Conservation (phyloP, 139 green algal genomes). For the Zygnema cylindricum region DNA sequence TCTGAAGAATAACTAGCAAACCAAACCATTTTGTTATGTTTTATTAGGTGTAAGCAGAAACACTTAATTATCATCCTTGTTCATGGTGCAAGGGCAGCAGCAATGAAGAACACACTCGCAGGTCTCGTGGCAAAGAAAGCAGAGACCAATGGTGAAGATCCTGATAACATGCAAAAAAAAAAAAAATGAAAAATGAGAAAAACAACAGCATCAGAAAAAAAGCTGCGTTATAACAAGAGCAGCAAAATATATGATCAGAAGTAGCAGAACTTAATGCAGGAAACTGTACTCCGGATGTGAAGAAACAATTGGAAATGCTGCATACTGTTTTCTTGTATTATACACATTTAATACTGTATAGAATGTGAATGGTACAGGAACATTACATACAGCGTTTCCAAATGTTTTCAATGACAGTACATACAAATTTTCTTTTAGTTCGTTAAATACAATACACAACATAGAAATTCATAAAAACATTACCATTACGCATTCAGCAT, state of each 20-base stretch:
- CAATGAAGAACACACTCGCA: neutral
- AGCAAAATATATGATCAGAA: neutral
- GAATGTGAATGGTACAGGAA: too few species aligned
- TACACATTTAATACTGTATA: too few species aligned
- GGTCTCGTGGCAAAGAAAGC: neutral
- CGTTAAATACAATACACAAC: too few species aligned
- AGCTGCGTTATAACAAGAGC: neutral
- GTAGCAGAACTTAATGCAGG: neutral
- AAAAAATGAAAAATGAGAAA: neutral
- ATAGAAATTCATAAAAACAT: too few species aligned
- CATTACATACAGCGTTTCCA: too few species aligned
- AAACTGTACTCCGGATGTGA: neutral
- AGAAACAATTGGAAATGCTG: neutral
- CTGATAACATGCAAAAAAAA: neutral
- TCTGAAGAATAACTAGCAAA: too few species aligned
- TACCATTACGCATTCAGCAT: too few species aligned
- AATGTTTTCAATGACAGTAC: too few species aligned
- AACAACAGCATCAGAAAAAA: neutral
- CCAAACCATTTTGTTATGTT: too few species aligned
- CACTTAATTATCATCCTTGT: neutral
- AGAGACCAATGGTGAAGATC: neutral
- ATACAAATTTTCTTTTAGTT: too few species aligned
- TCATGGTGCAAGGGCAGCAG: neutral
- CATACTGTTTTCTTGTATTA: neutral
- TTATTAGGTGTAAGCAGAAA: too few species aligned